Evolutionary conservation across 192 early-diverging fungal genomes (phyloP).

Genomic region (Coemansia sp.): DNA sequence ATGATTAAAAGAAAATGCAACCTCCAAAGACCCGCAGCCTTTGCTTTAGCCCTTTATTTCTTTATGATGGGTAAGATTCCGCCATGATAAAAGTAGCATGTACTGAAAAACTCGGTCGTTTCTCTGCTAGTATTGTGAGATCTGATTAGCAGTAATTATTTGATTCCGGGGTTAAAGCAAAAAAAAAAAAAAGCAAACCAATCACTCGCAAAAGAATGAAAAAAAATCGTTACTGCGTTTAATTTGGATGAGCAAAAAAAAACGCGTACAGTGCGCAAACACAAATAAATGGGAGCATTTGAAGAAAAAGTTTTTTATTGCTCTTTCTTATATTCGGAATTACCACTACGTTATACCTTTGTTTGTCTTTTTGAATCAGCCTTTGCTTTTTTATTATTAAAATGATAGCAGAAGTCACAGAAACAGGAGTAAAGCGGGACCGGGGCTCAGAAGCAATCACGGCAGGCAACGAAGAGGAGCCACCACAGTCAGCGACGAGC

Average conservation of each 20-base stretch:
- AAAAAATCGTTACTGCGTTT: neutral
- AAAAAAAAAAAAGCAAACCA: neutral
- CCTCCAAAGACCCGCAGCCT: too few relatives aligned
- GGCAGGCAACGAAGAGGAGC: neutral
- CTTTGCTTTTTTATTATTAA: neutral
- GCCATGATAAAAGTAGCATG: too few relatives aligned
- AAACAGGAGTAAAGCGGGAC: neutral
- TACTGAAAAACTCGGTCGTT: too few relatives aligned
- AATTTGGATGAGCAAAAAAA: too few relatives aligned
- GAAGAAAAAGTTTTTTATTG: neutral
- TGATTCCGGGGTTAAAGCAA: neutral
- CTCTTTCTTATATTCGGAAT: neutral
- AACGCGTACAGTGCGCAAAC: too few relatives aligned
- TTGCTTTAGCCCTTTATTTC: too few relatives aligned
- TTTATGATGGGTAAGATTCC: too few relatives aligned
- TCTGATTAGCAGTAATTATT: neutral
- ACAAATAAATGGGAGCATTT: too few relatives aligned
- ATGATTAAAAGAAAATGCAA: too few relatives aligned
- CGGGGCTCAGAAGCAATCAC: neutral
- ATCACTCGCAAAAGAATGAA: neutral
- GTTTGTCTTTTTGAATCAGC: too few relatives aligned
- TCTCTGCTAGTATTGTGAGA: neutral
- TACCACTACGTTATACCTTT: neutral
- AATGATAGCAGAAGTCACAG: slow-evolving; percentile 2
- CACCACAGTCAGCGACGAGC: slow-evolving; percentile 1